phyloP scores from a whole-genome alignment of 148 eudicot genomes.

The Amaranthus cruentus region DNA sequence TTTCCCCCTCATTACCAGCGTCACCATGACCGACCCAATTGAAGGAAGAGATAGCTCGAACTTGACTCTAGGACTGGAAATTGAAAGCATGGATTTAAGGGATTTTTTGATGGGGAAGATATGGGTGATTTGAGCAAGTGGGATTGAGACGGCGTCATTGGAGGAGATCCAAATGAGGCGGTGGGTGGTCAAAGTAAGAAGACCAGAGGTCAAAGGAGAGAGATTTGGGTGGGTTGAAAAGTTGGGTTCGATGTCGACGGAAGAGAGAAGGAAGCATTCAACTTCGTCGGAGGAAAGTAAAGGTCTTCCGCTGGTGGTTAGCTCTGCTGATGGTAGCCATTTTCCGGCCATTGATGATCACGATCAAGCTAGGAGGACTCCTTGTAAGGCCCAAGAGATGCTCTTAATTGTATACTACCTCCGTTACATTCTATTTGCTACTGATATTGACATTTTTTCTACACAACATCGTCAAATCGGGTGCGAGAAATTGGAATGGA shows the following conservation, averaged over 20 bases:
- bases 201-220: constrained; percentile 44
- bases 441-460: too few species aligned
- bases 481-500: too few species aligned
- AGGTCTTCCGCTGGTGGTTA: constrained; percentile 65
- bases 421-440: too few species aligned
- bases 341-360: constrained; percentile 36
- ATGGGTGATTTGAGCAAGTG: constrained; percentile 54
- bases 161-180: constrained; percentile 64
- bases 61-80: constrained; percentile 38
- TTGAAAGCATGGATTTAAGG: constrained; percentile 65
- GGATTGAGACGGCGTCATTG: constrained; percentile 30
- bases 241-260: constrained; percentile 58
- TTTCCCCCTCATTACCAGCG: constrained; percentile 70
- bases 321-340: constrained; percentile 54
- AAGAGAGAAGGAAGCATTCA: constrained; percentile 58
- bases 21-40: constrained; percentile 38
- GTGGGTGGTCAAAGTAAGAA: constrained; percentile 69
- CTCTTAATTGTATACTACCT: too few species aligned
- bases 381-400: too few species aligned
- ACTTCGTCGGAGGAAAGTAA: constrained; percentile 50
- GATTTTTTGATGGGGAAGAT: constrained; percentile 60
- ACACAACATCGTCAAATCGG: too few species aligned
- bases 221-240: constrained; percentile 33
- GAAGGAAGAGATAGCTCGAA: constrained; percentile 33
- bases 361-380: not conserved